Conservation (phyloP, 2,329 filamentous ascomycete species). For the Teratosphaeria nubilosa region DNA sequence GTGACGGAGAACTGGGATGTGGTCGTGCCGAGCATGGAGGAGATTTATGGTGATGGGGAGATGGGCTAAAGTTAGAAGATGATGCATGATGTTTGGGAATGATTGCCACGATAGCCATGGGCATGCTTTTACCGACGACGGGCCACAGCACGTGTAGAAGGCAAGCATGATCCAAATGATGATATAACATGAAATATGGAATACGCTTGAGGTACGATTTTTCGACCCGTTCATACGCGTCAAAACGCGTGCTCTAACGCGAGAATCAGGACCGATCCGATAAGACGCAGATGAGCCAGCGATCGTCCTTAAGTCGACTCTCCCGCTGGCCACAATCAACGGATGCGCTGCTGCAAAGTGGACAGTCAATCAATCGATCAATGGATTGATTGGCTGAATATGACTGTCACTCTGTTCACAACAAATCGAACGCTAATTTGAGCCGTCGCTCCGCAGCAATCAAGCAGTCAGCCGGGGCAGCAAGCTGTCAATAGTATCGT, state of each 20-base stretch:
- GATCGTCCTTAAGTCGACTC: not conserved
- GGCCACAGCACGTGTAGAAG: not conserved
- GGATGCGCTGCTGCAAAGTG: not conserved
- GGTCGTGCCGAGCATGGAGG: conserved; percentile 23
- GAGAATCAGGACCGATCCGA: not conserved
- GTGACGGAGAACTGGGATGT: conserved; percentile 23
- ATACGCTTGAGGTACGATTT: not conserved
- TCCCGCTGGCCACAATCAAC: not conserved
- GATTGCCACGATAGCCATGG: not conserved
- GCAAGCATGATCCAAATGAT: not conserved
- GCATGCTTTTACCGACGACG: not conserved
- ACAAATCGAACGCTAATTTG: too few relatives aligned
- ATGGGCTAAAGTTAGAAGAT: not conserved
- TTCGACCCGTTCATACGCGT: not conserved
- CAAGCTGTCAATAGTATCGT: too few relatives aligned
- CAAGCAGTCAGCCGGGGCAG: too few relatives aligned
- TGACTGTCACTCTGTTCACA: too few relatives aligned
- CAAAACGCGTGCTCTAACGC: not conserved
- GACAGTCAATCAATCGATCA: too few relatives aligned
- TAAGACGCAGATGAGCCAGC: not conserved
- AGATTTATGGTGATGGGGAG: conserved; percentile 13
- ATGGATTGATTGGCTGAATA: too few relatives aligned
- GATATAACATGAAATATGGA: not conserved
- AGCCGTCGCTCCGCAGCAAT: too few relatives aligned
- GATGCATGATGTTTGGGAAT: not conserved